Evolutionary conservation across 768 basidiomycete species (phyloP).

Genomic region (Trametes coccinea): DNA sequence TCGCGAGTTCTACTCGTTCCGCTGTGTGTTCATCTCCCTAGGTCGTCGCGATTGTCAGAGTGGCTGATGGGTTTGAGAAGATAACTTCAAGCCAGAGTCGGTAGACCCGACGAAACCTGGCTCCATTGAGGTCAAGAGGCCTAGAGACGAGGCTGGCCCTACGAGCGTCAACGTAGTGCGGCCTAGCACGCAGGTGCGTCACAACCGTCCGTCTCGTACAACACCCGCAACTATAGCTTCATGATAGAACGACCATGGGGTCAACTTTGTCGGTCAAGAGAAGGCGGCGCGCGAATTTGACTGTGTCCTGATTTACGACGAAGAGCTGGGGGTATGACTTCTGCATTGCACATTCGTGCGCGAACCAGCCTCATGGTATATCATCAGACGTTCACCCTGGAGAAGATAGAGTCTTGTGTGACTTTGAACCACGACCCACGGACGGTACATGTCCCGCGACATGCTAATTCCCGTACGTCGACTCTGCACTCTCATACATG

Average conservation of each 20-base stretch:
- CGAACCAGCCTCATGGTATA: slow-evolving; percentile 13
- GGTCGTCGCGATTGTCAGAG: not conserved
- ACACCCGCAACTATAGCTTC: not conserved
- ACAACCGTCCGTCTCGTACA: not conserved
- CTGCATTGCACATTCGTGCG: slow-evolving; percentile 1
- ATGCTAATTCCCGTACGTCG: slow-evolving; percentile 31
- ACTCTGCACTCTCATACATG: too few relatives aligned
- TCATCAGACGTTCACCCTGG: slow-evolving; percentile 66
- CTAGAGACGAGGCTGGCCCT: slow-evolving; percentile 40
- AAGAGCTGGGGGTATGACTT: slow-evolving; percentile 60
- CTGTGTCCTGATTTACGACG: slow-evolving; percentile 81
- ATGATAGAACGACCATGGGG: slow-evolving; percentile 38
- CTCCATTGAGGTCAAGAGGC: slow-evolving; percentile 59
- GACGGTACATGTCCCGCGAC: slow-evolving; percentile 31
- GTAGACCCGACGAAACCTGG: slow-evolving; percentile 68
- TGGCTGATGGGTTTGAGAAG: slow-evolving; percentile 39
- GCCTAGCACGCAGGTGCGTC: slow-evolving; percentile 60
- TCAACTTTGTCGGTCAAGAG: slow-evolving; percentile 59
- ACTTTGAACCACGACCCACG: slow-evolving; percentile 55
- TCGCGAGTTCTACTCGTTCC: slow-evolving; percentile 74
- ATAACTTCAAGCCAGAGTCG: slow-evolving; percentile 75
- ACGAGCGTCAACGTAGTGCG: slow-evolving; percentile 63
- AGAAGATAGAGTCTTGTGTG: slow-evolving; percentile 71
- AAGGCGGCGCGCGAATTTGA: slow-evolving; percentile 65
- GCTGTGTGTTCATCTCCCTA: slow-evolving; percentile 49